These are phyloP conservation scores for Mucor lusitanicus DNA, from an alignment of 371 early-diverging fungal species.

Conservation along the genomic window DNA sequence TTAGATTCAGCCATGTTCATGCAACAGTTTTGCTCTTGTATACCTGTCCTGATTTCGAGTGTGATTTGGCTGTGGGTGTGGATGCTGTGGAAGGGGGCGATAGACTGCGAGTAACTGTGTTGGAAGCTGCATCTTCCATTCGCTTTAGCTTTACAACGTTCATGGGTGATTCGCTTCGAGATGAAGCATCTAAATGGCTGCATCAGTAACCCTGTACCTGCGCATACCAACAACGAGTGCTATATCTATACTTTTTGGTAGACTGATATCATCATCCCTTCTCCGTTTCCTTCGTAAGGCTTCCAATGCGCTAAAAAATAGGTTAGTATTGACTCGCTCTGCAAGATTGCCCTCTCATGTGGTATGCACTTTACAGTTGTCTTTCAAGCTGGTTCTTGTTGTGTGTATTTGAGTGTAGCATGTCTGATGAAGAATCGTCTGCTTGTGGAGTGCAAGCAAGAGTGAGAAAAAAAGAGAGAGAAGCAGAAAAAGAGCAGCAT, in stretches of 20 bases:
- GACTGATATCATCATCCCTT: constrained; percentile 20
- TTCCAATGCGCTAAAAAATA: constrained; percentile 20
- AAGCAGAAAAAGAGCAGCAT: not conserved
- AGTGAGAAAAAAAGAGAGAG: not conserved
- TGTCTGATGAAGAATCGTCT: constrained; percentile 18
- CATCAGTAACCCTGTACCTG: not conserved
- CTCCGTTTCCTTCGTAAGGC: constrained; percentile 20
- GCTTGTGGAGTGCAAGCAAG: not conserved
- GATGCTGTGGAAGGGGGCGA: constrained; percentile 20
- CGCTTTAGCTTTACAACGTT: constrained; percentile 30
- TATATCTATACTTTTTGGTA: constrained; percentile 17
- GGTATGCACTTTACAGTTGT: constrained; percentile 16
- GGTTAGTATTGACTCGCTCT: not conserved
- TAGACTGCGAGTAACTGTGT: constrained; percentile 9
- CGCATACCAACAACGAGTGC: not conserved
- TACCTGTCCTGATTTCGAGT: constrained; percentile 11
- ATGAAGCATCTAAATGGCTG: not conserved
- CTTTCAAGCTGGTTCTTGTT: constrained; percentile 21
- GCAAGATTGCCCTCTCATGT: not conserved
- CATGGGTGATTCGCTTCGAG: constrained; percentile 29
- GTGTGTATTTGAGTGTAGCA: constrained; percentile 22
- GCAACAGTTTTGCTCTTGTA: not conserved
- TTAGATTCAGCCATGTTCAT: not conserved
- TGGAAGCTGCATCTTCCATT: constrained; percentile 15
- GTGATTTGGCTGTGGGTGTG: constrained; percentile 13